Base-by-base conservation (phyloP, 495 filamentous ascomycete genomes). In the Evernia prunastri region DNA sequence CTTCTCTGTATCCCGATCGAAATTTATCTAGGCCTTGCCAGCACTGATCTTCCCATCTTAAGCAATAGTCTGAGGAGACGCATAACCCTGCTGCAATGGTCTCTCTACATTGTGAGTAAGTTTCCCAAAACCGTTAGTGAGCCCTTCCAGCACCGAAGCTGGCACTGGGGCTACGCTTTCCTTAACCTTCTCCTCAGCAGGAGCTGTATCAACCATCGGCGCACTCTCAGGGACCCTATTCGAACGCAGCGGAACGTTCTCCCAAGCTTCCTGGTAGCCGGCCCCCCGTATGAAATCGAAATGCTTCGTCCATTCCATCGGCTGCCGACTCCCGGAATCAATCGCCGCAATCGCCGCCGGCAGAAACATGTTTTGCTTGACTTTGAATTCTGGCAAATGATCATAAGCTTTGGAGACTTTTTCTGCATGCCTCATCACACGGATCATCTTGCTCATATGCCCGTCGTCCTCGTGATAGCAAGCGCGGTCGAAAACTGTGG, bases 291-390 rank as follows among this genome's bases (percentile, higher is more conserved):
- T 51, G 15, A 68, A 61, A 31, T 68, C 62, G 13, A 58, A 66
- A 57, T 70, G 58, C 27, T 58, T 59, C 0, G 63, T 63, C 25
- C 62, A 63, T 20, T 54, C 42, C 61, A 70, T 70, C n/a, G 62
- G 66, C 57, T 60, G 63, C 43, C 58, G 18, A 29, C 62, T 58
- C n/a, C 62, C 63, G 20, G 61, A 65, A 36, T 70, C 68, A 13
- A 70, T 60, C 8, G 59, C 58, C 27, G 68, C 66, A 35, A 58
- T 60, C 49, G 60, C 68, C 12, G 68, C 68, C 11, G 47, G 51
- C 39, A 69, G 36, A 39, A 68, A 70, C 66, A 68, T 58, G 25
- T 68, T 25, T 47, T 68, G 61, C 66, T 68, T 70, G 17, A 70
- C 37, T 31, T 58, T 58, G 39, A 66, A 70, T 29, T 70, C 67